Percentiles rank a stretch among this genome's conserved stretches.
phyloP scores from a whole-genome alignment of 306 rosid species.

The Sicyos baderoa region DNA sequence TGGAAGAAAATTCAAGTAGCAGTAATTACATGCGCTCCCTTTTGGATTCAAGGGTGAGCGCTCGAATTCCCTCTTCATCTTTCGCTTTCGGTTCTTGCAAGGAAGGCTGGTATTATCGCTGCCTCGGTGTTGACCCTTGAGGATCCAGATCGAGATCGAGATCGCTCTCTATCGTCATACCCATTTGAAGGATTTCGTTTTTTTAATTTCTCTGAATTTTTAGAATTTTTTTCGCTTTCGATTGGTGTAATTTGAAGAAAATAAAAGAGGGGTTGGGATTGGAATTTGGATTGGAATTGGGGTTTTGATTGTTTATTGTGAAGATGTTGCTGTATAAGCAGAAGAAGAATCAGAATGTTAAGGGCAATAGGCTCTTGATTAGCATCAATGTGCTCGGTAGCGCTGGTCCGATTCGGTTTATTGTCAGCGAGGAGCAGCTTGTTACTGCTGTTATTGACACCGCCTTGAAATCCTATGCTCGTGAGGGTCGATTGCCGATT shows the following conservation, averaged over 20 bases:
- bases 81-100: conserved; percentile 88
- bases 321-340: conserved; percentile 71
- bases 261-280: not conserved
- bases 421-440: conserved; percentile 58
- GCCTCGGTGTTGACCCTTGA: conserved; percentile 95
- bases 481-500: conserved; percentile 85
- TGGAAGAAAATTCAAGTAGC: conserved; percentile 37
- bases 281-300: not conserved
- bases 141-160: too few species aligned
- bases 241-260: not conserved
- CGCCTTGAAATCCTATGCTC: conserved; percentile 77
- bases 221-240: not conserved
- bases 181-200: not conserved
- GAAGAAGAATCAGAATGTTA: conserved; percentile 61
- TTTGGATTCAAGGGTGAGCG: conserved; percentile 49
- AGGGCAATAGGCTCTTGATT: conserved; percentile 58
- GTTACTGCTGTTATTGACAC: conserved; percentile 70
- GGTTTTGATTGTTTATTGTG: not conserved
- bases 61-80: conserved; percentile 47
- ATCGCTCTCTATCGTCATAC: not conserved
- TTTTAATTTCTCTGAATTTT: not conserved
- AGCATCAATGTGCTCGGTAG: conserved; percentile 81
- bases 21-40: too few species aligned
- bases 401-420: conserved; percentile 90
- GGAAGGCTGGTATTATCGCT: conserved; percentile 98